These are phyloP conservation scores for Cubamyces sp. DNA, from an alignment of 768 basidiomycete genomes.

Conservation along the genomic window DNA sequence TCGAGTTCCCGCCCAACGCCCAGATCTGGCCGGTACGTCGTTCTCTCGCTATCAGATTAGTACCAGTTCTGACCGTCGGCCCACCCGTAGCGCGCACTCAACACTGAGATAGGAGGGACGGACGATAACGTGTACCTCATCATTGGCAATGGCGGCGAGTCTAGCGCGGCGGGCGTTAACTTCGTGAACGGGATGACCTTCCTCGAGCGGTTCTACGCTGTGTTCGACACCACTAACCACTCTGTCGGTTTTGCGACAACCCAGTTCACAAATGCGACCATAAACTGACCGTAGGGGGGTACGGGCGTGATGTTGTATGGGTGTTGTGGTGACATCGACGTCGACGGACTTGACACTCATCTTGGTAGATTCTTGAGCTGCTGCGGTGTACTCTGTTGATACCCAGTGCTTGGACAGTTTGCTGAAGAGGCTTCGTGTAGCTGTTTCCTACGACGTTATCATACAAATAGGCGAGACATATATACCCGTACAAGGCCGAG, in stretches of 20 bases:
- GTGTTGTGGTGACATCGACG: no score
- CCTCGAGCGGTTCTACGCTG: conserved; percentile 68
- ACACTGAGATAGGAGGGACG: conserved; percentile 47
- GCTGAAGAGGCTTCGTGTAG: no score
- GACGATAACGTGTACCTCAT: conserved; percentile 42
- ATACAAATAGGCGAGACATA: no score
- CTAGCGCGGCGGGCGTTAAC: conserved; percentile 52
- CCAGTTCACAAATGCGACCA: conserved; percentile 49
- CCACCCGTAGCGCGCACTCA: conserved; percentile 39
- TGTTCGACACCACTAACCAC: conserved; percentile 61
- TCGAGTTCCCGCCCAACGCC: conserved; percentile 37
- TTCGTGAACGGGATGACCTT: conserved; percentile 59
- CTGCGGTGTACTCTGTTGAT: no score
- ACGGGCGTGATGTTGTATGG: no score
- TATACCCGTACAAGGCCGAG: no score
- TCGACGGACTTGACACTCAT: no score
- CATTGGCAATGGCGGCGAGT: conserved; percentile 42
- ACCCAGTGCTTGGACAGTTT: no score
- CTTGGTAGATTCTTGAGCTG: no score
- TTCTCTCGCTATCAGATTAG: no score
- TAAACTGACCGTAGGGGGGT: conserved; percentile 34
- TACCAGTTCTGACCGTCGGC: no score
- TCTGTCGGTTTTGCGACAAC: conserved; percentile 61
- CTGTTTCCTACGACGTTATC: no score
- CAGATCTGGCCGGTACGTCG: conserved; percentile 37